Conservation (phyloP, 78 protist species). For the Isochrysis galbana region DNA sequence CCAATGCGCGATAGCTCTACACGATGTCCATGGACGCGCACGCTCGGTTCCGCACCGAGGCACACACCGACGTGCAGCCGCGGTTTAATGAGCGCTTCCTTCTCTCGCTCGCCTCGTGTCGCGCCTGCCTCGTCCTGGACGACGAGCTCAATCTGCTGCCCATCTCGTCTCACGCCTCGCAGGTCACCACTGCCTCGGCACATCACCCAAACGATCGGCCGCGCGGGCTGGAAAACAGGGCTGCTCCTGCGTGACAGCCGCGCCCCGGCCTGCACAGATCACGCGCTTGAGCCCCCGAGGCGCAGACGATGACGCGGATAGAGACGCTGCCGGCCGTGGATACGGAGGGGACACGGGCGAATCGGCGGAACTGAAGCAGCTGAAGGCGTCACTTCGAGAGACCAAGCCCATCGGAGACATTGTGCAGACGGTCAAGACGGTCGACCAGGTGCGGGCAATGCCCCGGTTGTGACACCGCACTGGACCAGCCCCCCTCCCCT, state of each 20-base stretch:
- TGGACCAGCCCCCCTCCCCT: too few species aligned
- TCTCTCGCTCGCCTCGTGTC: constrained; percentile 85
- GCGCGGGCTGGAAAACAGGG: not conserved
- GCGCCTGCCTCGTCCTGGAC: constrained; percentile 45
- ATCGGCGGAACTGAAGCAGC: constrained; percentile 62
- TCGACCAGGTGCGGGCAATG: too few species aligned
- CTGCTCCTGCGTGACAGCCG: too few species aligned
- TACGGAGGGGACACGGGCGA: not conserved
- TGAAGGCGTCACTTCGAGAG: constrained; percentile 66
- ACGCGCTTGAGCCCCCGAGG: not conserved
- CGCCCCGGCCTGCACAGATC: too few species aligned
- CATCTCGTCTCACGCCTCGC: constrained; percentile 63
- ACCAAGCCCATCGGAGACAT: constrained; percentile 76
- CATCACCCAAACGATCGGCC: not conserved
- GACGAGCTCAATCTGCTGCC: constrained; percentile 92
- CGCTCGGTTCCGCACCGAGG: constrained; percentile 16
- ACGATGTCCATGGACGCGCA: constrained; percentile 87
- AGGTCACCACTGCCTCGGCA: too few species aligned
- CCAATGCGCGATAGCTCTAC: constrained; percentile 85
- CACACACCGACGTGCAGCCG: constrained; percentile 68
- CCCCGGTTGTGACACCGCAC: too few species aligned
- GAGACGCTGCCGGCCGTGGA: not conserved
- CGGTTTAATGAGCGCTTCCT: constrained; percentile 98
- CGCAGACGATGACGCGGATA: not conserved
- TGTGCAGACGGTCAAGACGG: constrained; percentile 52